Evolutionary conservation across 1,284 basidiomycete genomes (phyloP).

Genomic region (Ceraceosorus guamensis): DNA sequence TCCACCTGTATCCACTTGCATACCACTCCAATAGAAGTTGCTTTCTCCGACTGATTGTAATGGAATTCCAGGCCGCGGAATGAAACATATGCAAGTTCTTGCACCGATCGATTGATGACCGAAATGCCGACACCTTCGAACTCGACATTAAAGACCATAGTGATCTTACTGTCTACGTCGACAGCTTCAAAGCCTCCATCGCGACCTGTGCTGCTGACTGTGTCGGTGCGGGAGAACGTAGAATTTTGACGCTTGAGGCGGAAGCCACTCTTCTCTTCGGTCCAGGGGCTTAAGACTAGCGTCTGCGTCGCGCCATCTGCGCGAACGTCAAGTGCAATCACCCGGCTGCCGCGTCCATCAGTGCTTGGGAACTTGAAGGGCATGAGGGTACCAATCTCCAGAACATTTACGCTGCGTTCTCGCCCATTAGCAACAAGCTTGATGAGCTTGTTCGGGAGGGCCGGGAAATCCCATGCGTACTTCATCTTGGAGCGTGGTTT

Average conservation of each 20-base stretch:
- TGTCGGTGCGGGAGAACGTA: conserved; percentile 62
- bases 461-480: conserved; percentile 95
- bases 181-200: conserved; percentile 69
- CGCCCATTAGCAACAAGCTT: conserved; percentile 60
- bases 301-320: conserved; percentile 83
- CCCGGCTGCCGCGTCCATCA: conserved; percentile 51
- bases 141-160: conserved; percentile 65
- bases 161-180: conserved; percentile 63
- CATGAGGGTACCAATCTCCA: conserved; percentile 89
- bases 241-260: conserved; percentile 63
- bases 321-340: conserved; percentile 83
- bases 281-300: conserved; percentile 79
- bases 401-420: conserved; percentile 75
- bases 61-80: conserved; percentile 74
- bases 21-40: conserved; percentile 74
- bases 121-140: conserved; percentile 90
- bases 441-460: conserved; percentile 74
- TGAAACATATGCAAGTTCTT: conserved; percentile 85
- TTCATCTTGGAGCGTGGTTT: conserved; percentile 57
- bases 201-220: conserved; percentile 61
- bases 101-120: conserved; percentile 75
- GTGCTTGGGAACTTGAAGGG: conserved; percentile 68
- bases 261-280: conserved; percentile 78
- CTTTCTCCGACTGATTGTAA: conserved; percentile 73
- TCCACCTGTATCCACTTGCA: conserved; percentile 80